Conservation (phyloP, 805 yeast genomes). For the Nakazawaea wyomingensis region DNA sequence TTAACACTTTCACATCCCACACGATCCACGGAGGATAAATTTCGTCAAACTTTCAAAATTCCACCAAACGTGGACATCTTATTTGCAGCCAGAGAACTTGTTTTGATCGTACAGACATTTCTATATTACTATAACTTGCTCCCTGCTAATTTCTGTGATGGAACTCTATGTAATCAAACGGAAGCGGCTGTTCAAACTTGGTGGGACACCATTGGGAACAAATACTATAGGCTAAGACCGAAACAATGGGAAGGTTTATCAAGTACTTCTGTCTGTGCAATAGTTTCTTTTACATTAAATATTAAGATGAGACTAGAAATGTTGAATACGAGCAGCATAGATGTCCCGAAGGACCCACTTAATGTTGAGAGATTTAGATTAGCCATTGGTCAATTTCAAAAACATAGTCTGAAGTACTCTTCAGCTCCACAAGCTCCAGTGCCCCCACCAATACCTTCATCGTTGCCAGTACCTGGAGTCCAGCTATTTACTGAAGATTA, state of each 20-base stretch:
- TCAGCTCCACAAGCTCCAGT: slow-evolving; percentile 14
- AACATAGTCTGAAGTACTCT: slow-evolving; percentile 24
- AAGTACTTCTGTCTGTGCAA: slow-evolving; percentile 68
- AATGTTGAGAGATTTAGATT: slow-evolving; percentile 65
- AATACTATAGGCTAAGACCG: slow-evolving; percentile 27
- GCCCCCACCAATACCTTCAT: slow-evolving; percentile 45
- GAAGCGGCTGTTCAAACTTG: slow-evolving; percentile 65
- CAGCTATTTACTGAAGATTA: slow-evolving; percentile 41
- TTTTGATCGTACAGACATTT: slow-evolving; percentile 68
- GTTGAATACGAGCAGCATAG: slow-evolving; percentile 46
- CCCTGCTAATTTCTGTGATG: slow-evolving; percentile 71
- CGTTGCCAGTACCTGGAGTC: slow-evolving; percentile 67
- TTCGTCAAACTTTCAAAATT: slow-evolving; percentile 66
- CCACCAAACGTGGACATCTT: slow-evolving; percentile 46
- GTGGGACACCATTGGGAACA: slow-evolving; percentile 75
- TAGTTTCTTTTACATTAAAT: slow-evolving; percentile 71
- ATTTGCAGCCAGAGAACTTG: slow-evolving; percentile 70
- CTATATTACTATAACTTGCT: slow-evolving; percentile 73
- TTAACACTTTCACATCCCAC: slow-evolving; percentile 66
- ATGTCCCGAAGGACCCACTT: slow-evolving; percentile 78
- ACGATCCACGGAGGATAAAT: slow-evolving; percentile 76
- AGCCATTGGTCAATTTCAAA: slow-evolving; percentile 75
- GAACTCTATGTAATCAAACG: slow-evolving; percentile 75
- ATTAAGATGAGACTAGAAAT: slow-evolving; percentile 56
- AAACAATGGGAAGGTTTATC: slow-evolving; percentile 32